phyloP scores from a whole-genome alignment of 2,329 filamentous ascomycete genomes.

The Xylariales sp. region DNA sequence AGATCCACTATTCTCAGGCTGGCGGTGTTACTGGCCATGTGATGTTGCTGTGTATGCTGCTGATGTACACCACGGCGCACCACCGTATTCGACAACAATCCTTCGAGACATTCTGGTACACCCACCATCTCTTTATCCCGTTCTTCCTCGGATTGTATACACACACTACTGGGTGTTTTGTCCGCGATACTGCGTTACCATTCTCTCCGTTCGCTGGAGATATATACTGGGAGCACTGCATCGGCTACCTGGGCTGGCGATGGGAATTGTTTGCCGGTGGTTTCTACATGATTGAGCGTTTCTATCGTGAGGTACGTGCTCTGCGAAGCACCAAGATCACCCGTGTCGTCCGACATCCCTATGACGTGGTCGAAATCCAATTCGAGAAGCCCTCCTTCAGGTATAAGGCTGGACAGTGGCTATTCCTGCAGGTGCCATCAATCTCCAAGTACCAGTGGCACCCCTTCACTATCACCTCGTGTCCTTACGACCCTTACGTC shows the following conservation, averaged over 20 bases:
- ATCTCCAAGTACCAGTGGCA: conserved; percentile 94
- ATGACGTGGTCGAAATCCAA: conserved; percentile 95
- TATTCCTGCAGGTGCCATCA: conserved; percentile 89
- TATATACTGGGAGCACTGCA: conserved; percentile 84
- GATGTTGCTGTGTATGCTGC: conserved; percentile 97
- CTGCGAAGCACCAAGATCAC: conserved; percentile 83
- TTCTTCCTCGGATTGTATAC: conserved; percentile 94
- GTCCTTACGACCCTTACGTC: conserved; percentile 91
- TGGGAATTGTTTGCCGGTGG: conserved; percentile 89
- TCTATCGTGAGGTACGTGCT: conserved; percentile 87
- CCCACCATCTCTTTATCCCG: conserved; percentile 95
- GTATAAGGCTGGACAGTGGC: conserved; percentile 98
- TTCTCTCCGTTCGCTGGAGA: conserved; percentile 81
- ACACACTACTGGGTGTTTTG: conserved; percentile 93
- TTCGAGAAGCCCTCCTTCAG: conserved; percentile 95
- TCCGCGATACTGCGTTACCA: conserved; percentile 69
- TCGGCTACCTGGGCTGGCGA: conserved; percentile 94
- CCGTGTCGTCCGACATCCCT: conserved; percentile 91
- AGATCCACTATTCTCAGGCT: conserved; percentile 87
- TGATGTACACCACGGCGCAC: conserved; percentile 97
- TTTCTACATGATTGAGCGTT: conserved; percentile 80
- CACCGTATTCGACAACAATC: conserved; percentile 92
- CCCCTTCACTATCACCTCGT: conserved; percentile 98
- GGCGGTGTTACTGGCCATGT: conserved; percentile 94
- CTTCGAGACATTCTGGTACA: conserved; percentile 99